Evolutionary conservation across 2,329 filamentous ascomycete species (phyloP), one percentile per base, ranked within the genome.

Genomic region (Stemphylium vesicarium): DNA sequence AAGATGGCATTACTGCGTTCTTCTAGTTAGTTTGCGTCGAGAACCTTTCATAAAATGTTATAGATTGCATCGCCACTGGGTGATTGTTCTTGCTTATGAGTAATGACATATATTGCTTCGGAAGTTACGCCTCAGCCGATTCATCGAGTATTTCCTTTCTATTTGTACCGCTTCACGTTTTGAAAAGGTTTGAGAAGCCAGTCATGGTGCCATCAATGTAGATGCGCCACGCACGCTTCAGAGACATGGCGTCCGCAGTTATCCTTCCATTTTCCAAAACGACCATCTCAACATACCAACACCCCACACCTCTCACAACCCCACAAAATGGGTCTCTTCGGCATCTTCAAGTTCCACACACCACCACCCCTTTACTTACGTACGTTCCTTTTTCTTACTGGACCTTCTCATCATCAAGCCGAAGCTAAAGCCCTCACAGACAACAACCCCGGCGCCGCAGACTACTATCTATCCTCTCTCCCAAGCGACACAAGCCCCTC

Each of bases 1-100:
- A 65, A 56, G 65, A 68, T 26, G 68, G 69, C 1, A 38, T 60
- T 4, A 45, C 15, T 9, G 31, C 18, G 6, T 58, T 55, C 36
- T 55, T 55, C 31, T 55, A 50, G 13, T 10, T 24, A 32, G 26
- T 4, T 3, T 33, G n/a, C 15, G 2, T 7, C 26, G 20, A 18
- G 18, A 8, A 32, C 26, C 20, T 18, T 2, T 35, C 6, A 9
- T 33, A 24, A 6, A 33, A 11, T 24, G 13, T 35, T 13, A 32
- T 16, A 38, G 16, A 15, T 3, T 12, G 18, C 22, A 24, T 33
- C 6, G 32, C 32, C 8, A 26, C 7, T 16, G 18, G 18, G 15
- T 24, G 13, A 13, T 42, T 24, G 24, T 18, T n/a, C 22, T 2
- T 11, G 20, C 2, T 31, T 18, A 32, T 16, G 38, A 41, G 24